Conservation (phyloP, 805 yeast genomes). For the Starmerella apis region DNA sequence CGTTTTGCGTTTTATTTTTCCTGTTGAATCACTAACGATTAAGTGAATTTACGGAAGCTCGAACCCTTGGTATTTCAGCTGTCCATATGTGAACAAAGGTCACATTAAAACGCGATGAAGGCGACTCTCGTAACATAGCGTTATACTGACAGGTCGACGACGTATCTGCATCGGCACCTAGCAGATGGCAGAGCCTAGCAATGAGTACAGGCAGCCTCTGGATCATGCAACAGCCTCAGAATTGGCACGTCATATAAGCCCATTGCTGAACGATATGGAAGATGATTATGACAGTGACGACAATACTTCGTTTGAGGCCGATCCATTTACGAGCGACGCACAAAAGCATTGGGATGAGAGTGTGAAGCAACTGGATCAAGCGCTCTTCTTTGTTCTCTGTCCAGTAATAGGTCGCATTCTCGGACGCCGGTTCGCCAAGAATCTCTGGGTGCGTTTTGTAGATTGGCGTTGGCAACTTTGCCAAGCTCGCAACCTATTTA, state of each 20-base stretch:
- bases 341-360: conserved; percentile 71
- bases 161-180: too few relatives aligned
- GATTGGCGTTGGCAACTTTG: conserved; percentile 20
- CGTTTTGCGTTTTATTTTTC: too few relatives aligned
- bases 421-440: conserved; percentile 47
- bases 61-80: too few relatives aligned
- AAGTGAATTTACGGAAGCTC: too few relatives aligned
- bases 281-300: conserved; percentile 12
- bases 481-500: neutral
- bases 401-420: conserved; percentile 59
- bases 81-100: neutral
- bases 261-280: neutral
- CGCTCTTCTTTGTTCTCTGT: conserved; percentile 46
- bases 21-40: too few relatives aligned
- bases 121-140: too few relatives aligned
- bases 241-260: neutral
- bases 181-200: conserved; percentile 1
- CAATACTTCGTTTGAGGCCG: conserved; percentile 20
- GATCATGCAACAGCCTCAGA: conserved; percentile 7
- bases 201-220: conserved; percentile 2
- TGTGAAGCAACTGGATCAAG: conserved; percentile 44
- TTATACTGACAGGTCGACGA: too few relatives aligned
- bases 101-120: neutral
- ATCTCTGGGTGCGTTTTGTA: conserved; percentile 23
- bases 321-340: conserved; percentile 34